Conservation (phyloP, 805 yeast species). For the Kuraishia ogatae region DNA sequence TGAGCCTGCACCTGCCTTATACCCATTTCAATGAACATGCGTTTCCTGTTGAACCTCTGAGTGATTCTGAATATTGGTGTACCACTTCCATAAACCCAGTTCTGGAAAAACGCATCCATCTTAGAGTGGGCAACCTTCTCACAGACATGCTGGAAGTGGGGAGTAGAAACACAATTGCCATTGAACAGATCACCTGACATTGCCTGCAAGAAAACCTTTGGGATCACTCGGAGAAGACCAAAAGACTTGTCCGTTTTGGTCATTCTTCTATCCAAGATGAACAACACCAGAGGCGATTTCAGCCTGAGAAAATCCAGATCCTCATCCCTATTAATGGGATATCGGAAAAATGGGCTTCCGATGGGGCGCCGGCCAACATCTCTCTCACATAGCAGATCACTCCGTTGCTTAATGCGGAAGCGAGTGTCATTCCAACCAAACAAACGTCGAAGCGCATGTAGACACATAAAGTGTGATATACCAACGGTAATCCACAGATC, state of each 20-base stretch:
- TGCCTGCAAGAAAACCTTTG: constrained; percentile 85
- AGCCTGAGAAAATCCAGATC: constrained; percentile 65
- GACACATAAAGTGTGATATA: constrained; percentile 74
- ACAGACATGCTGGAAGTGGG: constrained; percentile 87
- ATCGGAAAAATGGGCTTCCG: constrained; percentile 58
- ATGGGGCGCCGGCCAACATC: constrained; percentile 79
- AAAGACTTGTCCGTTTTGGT: constrained; percentile 92
- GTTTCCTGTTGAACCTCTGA: constrained; percentile 86
- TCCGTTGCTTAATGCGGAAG: constrained; percentile 53
- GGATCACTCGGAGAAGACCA: constrained; percentile 85
- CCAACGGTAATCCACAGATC: constrained; percentile 91
- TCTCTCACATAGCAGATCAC: constrained; percentile 58
- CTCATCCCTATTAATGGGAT: constrained; percentile 46
- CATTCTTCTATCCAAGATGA: constrained; percentile 84
- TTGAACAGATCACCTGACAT: constrained; percentile 89
- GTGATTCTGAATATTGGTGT: constrained; percentile 84
- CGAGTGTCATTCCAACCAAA: constrained; percentile 83
- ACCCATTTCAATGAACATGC: constrained; percentile 91
- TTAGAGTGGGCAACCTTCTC: constrained; percentile 88
- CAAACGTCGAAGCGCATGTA: constrained; percentile 54
- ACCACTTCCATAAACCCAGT: constrained; percentile 89
- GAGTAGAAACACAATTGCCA: constrained; percentile 65
- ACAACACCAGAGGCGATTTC: constrained; percentile 81
- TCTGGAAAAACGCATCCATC: constrained; percentile 75
- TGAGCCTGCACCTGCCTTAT: constrained; percentile 79